These are phyloP conservation scores for Podaxis sp. DNA, from an alignment of 768 basidiomycete genomes.

Conservation along the genomic window DNA sequence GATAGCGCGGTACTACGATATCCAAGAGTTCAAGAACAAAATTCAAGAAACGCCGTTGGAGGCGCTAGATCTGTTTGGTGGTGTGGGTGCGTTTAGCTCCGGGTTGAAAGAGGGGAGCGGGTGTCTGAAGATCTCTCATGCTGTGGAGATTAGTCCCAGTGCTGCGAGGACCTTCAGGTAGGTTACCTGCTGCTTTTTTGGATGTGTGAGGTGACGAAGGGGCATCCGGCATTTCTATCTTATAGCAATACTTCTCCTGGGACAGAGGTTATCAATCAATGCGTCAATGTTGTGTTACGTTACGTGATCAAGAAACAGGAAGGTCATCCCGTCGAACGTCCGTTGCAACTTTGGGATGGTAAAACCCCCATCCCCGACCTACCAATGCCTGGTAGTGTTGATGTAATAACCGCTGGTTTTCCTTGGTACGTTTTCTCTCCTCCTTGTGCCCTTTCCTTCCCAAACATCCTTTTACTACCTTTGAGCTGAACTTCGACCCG, in stretches of 20 bases:
- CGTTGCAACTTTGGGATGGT: slow-evolving; percentile 39
- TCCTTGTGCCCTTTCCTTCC: background rate
- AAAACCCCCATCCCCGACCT: slow-evolving; percentile 40
- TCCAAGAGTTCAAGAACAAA: slow-evolving; percentile 34
- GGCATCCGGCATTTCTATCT: background rate
- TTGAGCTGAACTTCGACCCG: background rate
- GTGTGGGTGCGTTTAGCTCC: slow-evolving; percentile 62
- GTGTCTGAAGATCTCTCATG: slow-evolving; percentile 59
- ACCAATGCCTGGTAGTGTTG: slow-evolving; percentile 52
- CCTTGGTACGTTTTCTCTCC: slow-evolving; percentile 56
- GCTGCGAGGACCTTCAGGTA: slow-evolving; percentile 68
- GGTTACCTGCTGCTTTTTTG: slow-evolving; percentile 18
- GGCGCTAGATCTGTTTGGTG: slow-evolving; percentile 48
- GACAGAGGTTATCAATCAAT: slow-evolving; percentile 66
- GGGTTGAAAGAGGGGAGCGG: slow-evolving; percentile 54
- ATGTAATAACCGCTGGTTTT: slow-evolving; percentile 69
- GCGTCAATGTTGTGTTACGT: slow-evolving; percentile 61
- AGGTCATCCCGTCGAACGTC: slow-evolving; percentile 39
- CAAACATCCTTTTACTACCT: background rate
- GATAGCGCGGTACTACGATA: slow-evolving; percentile 26
- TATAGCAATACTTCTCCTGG: slow-evolving; percentile 52
- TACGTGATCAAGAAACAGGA: slow-evolving; percentile 55
- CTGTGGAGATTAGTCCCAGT: slow-evolving; percentile 74
- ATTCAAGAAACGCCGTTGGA: slow-evolving; percentile 26
- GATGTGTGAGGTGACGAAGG: background rate